Conservation (phyloP, 495 filamentous ascomycete species). For the Lasiosphaeria ovina region DNA sequence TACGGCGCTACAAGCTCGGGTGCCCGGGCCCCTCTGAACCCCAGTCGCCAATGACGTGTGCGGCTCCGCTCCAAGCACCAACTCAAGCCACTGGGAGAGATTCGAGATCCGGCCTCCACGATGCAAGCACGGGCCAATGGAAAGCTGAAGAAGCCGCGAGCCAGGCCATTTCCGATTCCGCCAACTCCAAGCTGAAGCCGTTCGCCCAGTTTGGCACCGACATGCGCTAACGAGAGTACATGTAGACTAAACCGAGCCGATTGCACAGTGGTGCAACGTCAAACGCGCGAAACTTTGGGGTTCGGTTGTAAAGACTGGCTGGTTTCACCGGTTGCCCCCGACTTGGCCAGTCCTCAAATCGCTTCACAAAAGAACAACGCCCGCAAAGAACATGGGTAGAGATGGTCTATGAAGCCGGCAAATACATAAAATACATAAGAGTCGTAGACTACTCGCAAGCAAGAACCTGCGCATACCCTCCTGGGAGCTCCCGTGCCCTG, state of each 20-base stretch:
- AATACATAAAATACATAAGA: background rate
- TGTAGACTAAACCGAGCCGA: background rate
- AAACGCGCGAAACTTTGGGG: too few relatives aligned
- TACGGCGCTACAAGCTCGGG: background rate
- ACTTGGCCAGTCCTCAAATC: background rate
- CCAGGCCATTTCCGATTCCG: background rate
- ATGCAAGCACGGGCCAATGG: constrained; percentile 18
- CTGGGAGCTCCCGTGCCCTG: background rate
- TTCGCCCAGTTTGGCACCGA: background rate
- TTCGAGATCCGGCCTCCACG: background rate
- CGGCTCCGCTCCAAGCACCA: constrained; percentile 17
- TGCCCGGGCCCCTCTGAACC: constrained; percentile 6
- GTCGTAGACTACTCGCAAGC: background rate
- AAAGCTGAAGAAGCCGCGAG: constrained; percentile 17
- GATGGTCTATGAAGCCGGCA: background rate
- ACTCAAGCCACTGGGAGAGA: background rate
- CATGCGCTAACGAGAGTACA: constrained; percentile 10
- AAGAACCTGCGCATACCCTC: background rate
- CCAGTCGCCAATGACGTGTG: constrained; percentile 32
- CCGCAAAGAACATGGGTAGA: background rate
- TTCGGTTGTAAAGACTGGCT: too few relatives aligned
- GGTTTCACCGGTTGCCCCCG: too few relatives aligned
- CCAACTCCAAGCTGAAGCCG: constrained; percentile 4
- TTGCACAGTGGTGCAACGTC: too few relatives aligned
- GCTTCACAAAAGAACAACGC: background rate